Conservation (phyloP, 2,329 filamentous ascomycete species). For the Neofusicoccum kwambonambiense region DNA sequence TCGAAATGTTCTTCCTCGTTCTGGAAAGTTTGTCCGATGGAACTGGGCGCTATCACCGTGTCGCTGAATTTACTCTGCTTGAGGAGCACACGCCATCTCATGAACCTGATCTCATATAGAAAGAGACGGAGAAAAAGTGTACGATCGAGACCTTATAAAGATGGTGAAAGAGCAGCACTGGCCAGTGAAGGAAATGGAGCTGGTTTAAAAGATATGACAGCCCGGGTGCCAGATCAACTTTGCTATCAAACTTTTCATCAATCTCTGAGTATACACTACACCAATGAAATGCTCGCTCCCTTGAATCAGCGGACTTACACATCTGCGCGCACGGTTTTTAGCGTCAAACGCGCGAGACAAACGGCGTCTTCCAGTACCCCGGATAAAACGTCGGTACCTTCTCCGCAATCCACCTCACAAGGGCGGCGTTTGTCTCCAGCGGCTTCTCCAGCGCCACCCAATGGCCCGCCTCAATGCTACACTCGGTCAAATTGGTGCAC, state of each 20-base stretch:
- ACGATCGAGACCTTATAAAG: background rate
- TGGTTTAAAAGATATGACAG: background rate
- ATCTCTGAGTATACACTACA: too few relatives aligned
- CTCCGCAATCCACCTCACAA: slow-evolving; percentile 27
- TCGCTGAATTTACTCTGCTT: background rate
- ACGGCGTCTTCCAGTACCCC: background rate
- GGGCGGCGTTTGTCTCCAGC: slow-evolving; percentile 24
- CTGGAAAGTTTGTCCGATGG: background rate
- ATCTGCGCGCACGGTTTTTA: too few relatives aligned
- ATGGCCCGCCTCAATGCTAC: slow-evolving; percentile 42
- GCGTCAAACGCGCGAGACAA: background rate
- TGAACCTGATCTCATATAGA: background rate
- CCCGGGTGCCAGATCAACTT: too few relatives aligned
- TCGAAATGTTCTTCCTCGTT: background rate
- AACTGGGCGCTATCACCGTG: background rate
- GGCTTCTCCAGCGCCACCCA: slow-evolving; percentile 32
- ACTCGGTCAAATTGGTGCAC: slow-evolving; percentile 38
- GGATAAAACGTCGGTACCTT: background rate
- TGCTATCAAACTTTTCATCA: too few relatives aligned
- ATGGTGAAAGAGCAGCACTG: background rate
- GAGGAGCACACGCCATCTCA: background rate
- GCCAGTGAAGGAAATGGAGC: background rate
- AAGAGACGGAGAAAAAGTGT: too few relatives aligned
- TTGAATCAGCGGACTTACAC: too few relatives aligned
- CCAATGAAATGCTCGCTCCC: too few relatives aligned